phyloP scores from a whole-genome alignment of 2,329 filamentous ascomycete species.

The Phaeosphaeriaceae sp. region DNA sequence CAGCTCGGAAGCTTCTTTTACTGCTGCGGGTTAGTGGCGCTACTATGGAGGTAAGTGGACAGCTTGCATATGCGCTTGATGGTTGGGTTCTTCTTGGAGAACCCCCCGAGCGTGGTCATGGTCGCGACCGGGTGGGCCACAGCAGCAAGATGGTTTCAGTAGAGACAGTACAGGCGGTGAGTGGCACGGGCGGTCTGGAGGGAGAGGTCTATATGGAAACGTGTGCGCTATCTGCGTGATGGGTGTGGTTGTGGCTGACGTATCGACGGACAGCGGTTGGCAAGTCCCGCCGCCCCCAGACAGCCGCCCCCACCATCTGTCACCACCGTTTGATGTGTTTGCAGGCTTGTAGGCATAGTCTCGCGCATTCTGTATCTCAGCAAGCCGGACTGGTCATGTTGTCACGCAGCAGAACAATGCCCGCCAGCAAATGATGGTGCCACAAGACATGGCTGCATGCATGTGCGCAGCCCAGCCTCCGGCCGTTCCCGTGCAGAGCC shows the following conservation, averaged over 20 bases:
- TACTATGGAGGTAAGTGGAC: not conserved
- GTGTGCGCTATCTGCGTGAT: not conserved
- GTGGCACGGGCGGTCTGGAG: not conserved
- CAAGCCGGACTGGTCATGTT: too few species aligned
- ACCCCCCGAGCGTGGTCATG: slow-evolving; percentile 52
- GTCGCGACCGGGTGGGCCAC: slow-evolving; percentile 1
- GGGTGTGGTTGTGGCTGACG: not conserved
- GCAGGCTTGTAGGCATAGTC: not conserved
- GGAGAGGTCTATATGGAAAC: not conserved
- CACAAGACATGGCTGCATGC: not conserved
- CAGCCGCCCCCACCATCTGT: not conserved
- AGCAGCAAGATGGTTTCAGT: not conserved
- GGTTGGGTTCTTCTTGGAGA: slow-evolving; percentile 81
- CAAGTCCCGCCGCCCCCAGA: not conserved
- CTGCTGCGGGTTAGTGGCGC: slow-evolving; percentile 52
- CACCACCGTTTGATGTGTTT: not conserved
- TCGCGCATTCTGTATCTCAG: too few species aligned
- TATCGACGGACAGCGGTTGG: not conserved
- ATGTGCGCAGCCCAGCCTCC: not conserved
- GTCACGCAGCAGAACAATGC: not conserved
- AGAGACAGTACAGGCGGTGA: not conserved
- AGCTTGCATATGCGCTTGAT: slow-evolving; percentile 80
- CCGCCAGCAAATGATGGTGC: too few species aligned
- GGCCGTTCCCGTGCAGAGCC: not conserved
- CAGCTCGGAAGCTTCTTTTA: slow-evolving; percentile 91